Conservation (phyloP, 2,329 filamentous ascomycete genomes). For the Botryosphaeria dothidea region DNA sequence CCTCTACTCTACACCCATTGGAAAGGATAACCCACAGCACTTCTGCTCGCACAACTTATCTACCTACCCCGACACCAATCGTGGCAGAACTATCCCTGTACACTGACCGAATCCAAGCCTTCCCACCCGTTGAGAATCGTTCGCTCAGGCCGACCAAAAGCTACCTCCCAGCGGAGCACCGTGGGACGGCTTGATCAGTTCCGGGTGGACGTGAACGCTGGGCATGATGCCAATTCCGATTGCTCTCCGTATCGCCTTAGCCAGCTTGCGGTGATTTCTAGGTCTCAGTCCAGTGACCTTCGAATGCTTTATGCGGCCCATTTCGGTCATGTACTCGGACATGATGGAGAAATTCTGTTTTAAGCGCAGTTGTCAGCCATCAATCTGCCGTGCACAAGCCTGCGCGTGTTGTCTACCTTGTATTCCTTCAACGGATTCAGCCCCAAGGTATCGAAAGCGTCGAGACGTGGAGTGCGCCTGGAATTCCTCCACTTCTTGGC, state of each 20-base stretch:
- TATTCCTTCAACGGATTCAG: constrained; percentile 84
- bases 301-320: constrained; percentile 82
- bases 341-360: constrained; percentile 89
- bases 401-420: constrained; percentile 61
- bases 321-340: constrained; percentile 80
- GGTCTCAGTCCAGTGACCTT: constrained; percentile 76
- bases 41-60: too few relatives aligned
- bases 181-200: constrained; percentile 50
- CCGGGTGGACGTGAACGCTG: constrained; percentile 85
- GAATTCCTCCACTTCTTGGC: constrained; percentile 74
- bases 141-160: not conserved
- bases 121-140: not conserved
- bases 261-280: constrained; percentile 89
- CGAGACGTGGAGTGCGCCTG: constrained; percentile 52
- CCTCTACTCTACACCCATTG: too few relatives aligned
- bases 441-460: constrained; percentile 78
- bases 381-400: not conserved
- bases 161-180: not conserved
- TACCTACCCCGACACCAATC: too few relatives aligned
- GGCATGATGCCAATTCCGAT: constrained; percentile 92
- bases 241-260: constrained; percentile 86
- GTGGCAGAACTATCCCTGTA: not conserved
- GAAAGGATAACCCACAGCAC: too few relatives aligned
- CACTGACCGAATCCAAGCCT: not conserved
- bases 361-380: not conserved